Base-by-base conservation (phyloP, 1,139 yeast species). In the Kluyveromyces sp. region DNA sequence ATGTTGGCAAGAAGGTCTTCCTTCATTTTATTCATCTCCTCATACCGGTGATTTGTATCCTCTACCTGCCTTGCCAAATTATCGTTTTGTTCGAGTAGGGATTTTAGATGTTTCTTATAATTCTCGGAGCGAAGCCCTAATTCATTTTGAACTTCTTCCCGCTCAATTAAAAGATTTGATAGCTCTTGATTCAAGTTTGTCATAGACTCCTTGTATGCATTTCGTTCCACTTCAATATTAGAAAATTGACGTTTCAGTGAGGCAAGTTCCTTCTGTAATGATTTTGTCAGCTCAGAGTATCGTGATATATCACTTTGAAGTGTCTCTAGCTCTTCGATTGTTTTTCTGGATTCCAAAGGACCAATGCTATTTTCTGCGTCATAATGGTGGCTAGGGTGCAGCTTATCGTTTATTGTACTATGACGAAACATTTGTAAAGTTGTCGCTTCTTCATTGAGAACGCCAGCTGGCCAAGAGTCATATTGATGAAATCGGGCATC, bases 401-500 rank as follows among this genome's bases (percentile, higher is more conserved):
- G 12, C 29, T 38, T 38, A 9, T 17, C 32, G 20, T 31, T 38
- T 12, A 38, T 19, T n/a, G 41, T 38, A 15, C 16, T 38, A 13
- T 28, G 20, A 7, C 41, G 35, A 15, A 38, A 38, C 31, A 31
- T 26, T 22, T 30, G 41, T 4, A 38, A 15, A 34, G 32, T 35
- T 22, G 36, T 32, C 8, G 41, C 31, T 3, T 49, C 46, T n/a
- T 49, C 41, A 15, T 55, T 50, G 28, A 60, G 38, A 3, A 59
- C 43, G 2, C 60, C 61, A 8, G 67, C 51, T 1, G 84, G 83
- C 84, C 84, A 78, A 33, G 69, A 71, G n/a, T 71, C 68, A 25
- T 78, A 66, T 47, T 77, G 75, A 41, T 74, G 73, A 55, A 74
- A 78, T 49, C 75, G 83, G 39, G 76, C 79, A 52, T 81, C 86